Base-by-base conservation (phyloP, 202 grass and related monocot species). In the Zizania palustris region DNA sequence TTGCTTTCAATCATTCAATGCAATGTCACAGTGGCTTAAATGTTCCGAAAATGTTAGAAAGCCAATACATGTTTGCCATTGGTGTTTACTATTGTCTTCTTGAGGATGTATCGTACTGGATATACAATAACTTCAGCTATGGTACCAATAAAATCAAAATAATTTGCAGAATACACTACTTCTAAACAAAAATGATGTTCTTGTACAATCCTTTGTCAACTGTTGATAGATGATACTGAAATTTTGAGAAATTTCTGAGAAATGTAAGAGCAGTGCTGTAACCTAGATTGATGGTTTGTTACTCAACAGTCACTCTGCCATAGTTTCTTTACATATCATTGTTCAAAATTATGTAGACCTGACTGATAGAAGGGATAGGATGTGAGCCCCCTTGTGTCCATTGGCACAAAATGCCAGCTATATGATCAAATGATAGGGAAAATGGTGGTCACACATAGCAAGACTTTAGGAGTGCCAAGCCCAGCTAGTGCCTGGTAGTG, bases 1-100 rank as follows among this genome's bases (percentile, higher is more conserved):
- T 86, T 76, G 80, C 84, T 79, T 86, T 86, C 70, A n/a, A n/a
- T n/a, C n/a, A n/a, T n/a, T n/a, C n/a, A 86, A 83, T 90, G 84
- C 84, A 65, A 82, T 67, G 37, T 21, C 44, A 48, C 66, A 85
- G 66, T 77, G 77, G 57, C 71, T 85, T 77, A 49, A 85, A 85
- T 85, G 67, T 78, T 85, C 66, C 67, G 51, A 38, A 82, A 75
- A 80, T 80, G 72, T 65, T 80, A 54, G 63, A 57, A 71, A 80
- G 69, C n/a, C 22, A 90, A 72, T 45, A 86, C 28, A 43, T 16
- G 60, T 59, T 9, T 46, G 64, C 6, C n/a, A 9, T 78, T 75
- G 48, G 37, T 70, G 50, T 66, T 77, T 82, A 67, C 45, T 84
- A 15, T 44, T 70, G 50, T 79, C 40, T 58, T 65, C 33, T n/a